Base-by-base conservation (phyloP, 2,329 filamentous ascomycete genomes). In the Aspergillus tubingensis region DNA sequence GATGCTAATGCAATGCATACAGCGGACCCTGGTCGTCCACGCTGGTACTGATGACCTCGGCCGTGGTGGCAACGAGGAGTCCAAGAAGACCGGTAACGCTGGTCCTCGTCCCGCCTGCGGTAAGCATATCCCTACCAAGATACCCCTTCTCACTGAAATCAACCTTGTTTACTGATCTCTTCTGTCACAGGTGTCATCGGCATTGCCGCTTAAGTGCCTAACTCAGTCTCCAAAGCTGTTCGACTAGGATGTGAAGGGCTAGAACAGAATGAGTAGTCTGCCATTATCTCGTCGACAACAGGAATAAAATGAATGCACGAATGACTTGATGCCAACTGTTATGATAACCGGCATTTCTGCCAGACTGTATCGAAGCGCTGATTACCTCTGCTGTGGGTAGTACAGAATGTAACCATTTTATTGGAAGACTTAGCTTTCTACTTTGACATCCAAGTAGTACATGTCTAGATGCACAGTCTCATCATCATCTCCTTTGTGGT, bases 31-130 rank as follows among this genome's bases (percentile, higher is more conserved):
- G 65, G 95, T 99, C 73, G 87, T 96, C 74, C 95, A 99, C 84
- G 88, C 84, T 71, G 95, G 95, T 78, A 98, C 94, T 69, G 95
- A 99, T 77, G 95, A 99, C 77, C 91, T 99, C 67, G 95, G 95
- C 80, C 91, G 91, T 85, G 92, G 92, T 74, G 91, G 82, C 71
- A 88, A 91, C 82, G 91, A 94, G 82, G 92, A 98, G 85, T 96
- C 92, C 74, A 92, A 96, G 85, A 97, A 96, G 89, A 99, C 95
- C 68, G 95, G 95, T 70, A 99, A 98, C 79, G 95, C 95, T 76
- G 95, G 95, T 73, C 79, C 83, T 71, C 91, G 95, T 76, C 95
- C 95, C 77, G 95, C 95, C 77, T 99, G 95, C 82, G 95, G 95
- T 91, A 86, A 77, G 86, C 25, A 80, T 50, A 1, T 44, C 49